Evolutionary conservation across 345 rosid genomes (phyloP), one percentile per base, ranked within the genome.

Genomic region (Cochlearia excelsa): DNA sequence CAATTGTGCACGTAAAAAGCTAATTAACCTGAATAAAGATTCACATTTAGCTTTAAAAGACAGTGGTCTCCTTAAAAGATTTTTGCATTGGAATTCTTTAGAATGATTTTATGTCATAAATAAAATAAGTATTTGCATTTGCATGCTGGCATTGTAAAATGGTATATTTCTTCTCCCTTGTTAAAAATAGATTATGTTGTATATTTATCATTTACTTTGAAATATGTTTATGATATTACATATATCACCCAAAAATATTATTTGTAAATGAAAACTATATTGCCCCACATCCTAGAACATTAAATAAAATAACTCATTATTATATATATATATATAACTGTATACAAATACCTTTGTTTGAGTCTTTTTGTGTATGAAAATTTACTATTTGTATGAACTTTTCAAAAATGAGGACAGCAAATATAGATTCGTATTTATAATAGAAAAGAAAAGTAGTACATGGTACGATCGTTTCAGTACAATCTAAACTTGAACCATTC

Each of bases 41-140:
- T 43, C 31, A 59, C 54, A 68, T 51, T 59, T 67, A 33, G 30
- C 61, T 64, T 64, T 64, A 64, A 46, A 54, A 56, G 70, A 33
- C n/a, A n/a, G n/a, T n/a, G 54, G 34, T 48, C 72, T 68, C 72
- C 72, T 68, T 68, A 68, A 68, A 68, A 59, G 60, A 30, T 42
- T 59, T 54, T 29, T 59, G 46, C 52, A 59, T 35, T 51, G 26
- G 5, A 66, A 33, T 57, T 49, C 51, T 57, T 49, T n/a, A 47
- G 4, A 57, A 42, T 57, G 10, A 44, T 51, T 35, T 35, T 35
- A 2, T 35, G 2, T 35, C 41, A 45, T 59, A 48, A 35, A 45
- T 43, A 28, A 29, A 35, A 51, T 16, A 59, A n/a, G n/a, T n/a
- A n/a, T n/a, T n/a, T n/a, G n/a, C n/a, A n/a, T n/a, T 30, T 68